phyloP scores from a whole-genome alignment of 2,329 filamentous ascomycete genomes.

The Penicillium sp. region DNA sequence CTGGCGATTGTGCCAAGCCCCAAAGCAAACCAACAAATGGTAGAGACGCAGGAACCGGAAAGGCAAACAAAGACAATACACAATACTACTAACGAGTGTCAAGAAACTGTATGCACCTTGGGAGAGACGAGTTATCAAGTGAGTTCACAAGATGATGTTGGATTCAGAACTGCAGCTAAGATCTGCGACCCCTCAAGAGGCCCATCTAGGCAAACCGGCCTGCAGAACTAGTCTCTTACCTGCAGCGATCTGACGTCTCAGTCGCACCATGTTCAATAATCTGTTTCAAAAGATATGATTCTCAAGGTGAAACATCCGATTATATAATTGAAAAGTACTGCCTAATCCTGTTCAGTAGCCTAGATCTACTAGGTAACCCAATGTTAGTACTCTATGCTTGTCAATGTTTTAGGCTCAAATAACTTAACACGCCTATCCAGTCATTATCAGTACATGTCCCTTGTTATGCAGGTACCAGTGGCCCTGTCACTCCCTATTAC shows the following conservation, averaged over 20 bases:
- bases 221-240: background rate
- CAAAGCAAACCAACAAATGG: background rate
- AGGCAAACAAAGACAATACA: background rate
- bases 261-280: background rate
- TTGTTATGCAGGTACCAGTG: background rate
- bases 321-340: background rate
- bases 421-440: background rate
- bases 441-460: background rate
- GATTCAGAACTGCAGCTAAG: background rate
- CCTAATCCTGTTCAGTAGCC: no score
- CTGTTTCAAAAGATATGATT: background rate
- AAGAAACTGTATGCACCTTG: background rate
- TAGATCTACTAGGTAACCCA: background rate
- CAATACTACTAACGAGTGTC: background rate
- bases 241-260: background rate
- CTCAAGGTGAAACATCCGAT: no score
- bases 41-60: background rate
- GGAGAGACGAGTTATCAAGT: background rate
- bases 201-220: background rate
- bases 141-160: background rate
- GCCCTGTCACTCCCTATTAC: background rate
- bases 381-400: background rate
- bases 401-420: background rate
- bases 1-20: background rate
- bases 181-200: background rate